Conservation (phyloP, 371 early-diverging fungal genomes). For the Mortierella sp. region DNA sequence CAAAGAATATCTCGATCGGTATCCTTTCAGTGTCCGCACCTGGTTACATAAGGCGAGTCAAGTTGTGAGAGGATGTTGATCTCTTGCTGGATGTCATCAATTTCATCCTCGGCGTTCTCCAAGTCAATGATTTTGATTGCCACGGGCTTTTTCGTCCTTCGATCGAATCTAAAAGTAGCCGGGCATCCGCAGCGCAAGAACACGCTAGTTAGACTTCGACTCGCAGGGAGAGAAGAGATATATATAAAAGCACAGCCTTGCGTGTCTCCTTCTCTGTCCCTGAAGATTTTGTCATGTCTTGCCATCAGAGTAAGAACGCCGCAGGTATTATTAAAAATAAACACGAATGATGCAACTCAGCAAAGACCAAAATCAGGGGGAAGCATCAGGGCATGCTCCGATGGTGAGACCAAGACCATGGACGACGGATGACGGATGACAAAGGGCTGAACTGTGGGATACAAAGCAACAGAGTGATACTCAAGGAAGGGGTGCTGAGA, state of each 20-base stretch:
- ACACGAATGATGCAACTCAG: background rate
- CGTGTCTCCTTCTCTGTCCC: too few relatives aligned
- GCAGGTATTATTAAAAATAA: too few relatives aligned
- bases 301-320: too few relatives aligned
- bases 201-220: too few relatives aligned
- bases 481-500: background rate
- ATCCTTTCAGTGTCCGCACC: constrained; percentile 58
- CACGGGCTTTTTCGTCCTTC: constrained; percentile 79
- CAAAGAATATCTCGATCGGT: background rate
- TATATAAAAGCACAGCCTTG: too few relatives aligned
- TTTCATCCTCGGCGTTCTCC: constrained; percentile 96
- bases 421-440: constrained; percentile 5
- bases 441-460: background rate
- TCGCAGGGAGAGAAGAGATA: background rate
- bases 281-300: too few relatives aligned
- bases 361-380: constrained; percentile 3
- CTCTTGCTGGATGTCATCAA: constrained; percentile 98
- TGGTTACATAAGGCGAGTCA: constrained; percentile 91
- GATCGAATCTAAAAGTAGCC: constrained; percentile 74
- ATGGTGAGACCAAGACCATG: too few relatives aligned
- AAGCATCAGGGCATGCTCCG: background rate
- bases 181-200: background rate
- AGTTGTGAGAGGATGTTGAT: constrained; percentile 96
- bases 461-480: background rate
- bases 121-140: constrained; percentile 95